Conservation (phyloP, 495 filamentous ascomycete genomes). For the Trichoderma asperelloides region DNA sequence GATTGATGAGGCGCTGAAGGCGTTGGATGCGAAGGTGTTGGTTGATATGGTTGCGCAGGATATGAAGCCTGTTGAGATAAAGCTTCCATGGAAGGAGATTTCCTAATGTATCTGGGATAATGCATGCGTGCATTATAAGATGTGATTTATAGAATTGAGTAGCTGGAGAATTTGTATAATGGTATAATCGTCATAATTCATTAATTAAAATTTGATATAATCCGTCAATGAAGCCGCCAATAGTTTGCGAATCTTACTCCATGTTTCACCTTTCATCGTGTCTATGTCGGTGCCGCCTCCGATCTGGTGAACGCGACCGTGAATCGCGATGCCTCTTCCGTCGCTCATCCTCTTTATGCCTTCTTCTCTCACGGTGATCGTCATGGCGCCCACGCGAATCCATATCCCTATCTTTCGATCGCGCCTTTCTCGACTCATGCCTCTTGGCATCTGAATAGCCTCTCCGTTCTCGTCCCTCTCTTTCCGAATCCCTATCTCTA, state of each 20-base stretch:
- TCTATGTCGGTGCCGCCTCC: background rate
- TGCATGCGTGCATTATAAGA: background rate
- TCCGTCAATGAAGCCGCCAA: background rate
- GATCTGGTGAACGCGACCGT: constrained; percentile 13
- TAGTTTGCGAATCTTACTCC: background rate
- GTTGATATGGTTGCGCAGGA: constrained; percentile 31
- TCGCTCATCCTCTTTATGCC: constrained; percentile 15
- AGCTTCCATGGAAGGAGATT: constrained; percentile 34
- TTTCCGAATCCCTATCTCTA: constrained; percentile 9
- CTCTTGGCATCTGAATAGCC: background rate
- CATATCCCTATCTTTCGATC: background rate
- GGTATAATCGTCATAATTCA: background rate
- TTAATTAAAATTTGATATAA: background rate
- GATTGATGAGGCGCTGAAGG: constrained; percentile 36
- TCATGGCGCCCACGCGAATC: background rate
- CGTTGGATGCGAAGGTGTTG: constrained; percentile 28
- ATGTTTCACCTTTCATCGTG: background rate
- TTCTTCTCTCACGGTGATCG: constrained; percentile 11
- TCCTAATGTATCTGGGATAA: background rate
- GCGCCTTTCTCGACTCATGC: background rate
- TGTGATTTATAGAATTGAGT: background rate
- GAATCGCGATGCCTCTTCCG: constrained; percentile 5
- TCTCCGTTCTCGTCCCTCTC: constrained; percentile 12
- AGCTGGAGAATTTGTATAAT: background rate
- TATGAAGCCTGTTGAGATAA: constrained; percentile 37